Base-by-base conservation (phyloP, 2,329 filamentous ascomycete genomes). In the Fragosphaeria purpurea region DNA sequence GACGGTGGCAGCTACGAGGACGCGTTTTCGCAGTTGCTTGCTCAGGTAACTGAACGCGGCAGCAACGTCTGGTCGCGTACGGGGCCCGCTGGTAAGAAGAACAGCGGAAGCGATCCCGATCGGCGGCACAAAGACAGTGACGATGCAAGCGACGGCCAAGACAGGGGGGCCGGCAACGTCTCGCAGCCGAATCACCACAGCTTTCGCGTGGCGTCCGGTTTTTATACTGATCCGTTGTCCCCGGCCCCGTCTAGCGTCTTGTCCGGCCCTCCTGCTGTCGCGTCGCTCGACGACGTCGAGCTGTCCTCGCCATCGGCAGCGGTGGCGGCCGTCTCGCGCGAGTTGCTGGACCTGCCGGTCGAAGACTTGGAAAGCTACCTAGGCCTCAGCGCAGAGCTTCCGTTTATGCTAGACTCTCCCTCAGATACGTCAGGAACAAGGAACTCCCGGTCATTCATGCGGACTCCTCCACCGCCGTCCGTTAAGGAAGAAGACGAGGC, bases 1-100 rank as follows among this genome's bases (percentile, higher is more conserved):
- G 75, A 78, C 53, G 72, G 72, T 37, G 88, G 85, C 33, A 83
- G 74, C 51, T 95, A 88, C 88, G 85, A 93, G 52, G 83, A 89
- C 34, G 88, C 87, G 0, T 75, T 95, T n/a, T 79, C 81, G 40
- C 85, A 86, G 2, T 69, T 94, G 51, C 80, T 77, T 60, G 60
- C 72, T 61, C 64, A 70, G 55, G 67, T 60, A 55, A 69, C 62
- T 59, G 71, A 64, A 55, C 68, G 58, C 55, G 65, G 56, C 40
- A 61, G 61, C 48, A 65, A 67, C 35, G 60, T 67, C 30, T 75
- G 72, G 72, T 69, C 68, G 9, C 63, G 68, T 11, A 57, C 54
- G 31, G 68, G 61, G 59, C 71, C 62, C 55, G 67, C 56, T 56
- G 62, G 48, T 31, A 59, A 61, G 44, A 64, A 67, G 6, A 54